Percentiles rank a stretch among this genome's conserved stretches.
Evolutionary conservation across 768 basidiomycete species (phyloP).

Genomic region (Leccinum fibrillosum): DNA sequence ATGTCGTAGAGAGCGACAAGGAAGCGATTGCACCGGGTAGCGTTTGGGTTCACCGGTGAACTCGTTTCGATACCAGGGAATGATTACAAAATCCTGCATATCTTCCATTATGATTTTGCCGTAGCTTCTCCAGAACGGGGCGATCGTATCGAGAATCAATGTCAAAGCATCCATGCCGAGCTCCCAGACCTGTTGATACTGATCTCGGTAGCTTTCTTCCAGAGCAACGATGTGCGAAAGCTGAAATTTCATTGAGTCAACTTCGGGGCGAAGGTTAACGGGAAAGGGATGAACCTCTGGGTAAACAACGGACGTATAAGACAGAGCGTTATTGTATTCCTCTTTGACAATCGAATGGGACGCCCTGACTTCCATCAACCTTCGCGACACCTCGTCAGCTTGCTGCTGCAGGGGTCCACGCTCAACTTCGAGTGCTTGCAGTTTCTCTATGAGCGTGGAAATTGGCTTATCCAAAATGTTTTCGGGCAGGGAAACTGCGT

Average conservation of each 20-base stretch:
- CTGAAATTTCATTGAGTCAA: conserved; percentile 40
- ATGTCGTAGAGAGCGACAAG: conserved; percentile 61
- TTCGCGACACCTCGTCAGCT: conserved; percentile 47
- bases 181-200: conserved; percentile 81
- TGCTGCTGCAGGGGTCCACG: conserved; percentile 42
- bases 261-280: conserved; percentile 65
- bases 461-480: conserved; percentile 57
- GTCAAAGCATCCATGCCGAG: conserved; percentile 77
- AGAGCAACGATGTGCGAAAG: conserved; percentile 66
- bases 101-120: conserved; percentile 82
- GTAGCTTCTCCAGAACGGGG: conserved; percentile 79
- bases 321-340: conserved; percentile 61
- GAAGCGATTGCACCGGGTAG: conserved; percentile 57
- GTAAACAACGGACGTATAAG: conserved; percentile 72
- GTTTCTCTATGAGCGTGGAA: conserved; percentile 42
- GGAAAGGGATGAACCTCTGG: conserved; percentile 54
- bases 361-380: conserved; percentile 51
- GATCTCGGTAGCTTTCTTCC: conserved; percentile 77
- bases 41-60: conserved; percentile 75
- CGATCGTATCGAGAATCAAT: conserved; percentile 69
- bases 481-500: conserved; percentile 19
- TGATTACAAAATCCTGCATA: conserved; percentile 75
- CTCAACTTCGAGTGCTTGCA: conserved; percentile 49
- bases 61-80: conserved; percentile 80
- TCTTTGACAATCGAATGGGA: conserved; percentile 56